Evolutionary conservation across 2,329 filamentous ascomycete genomes (phyloP).

Genomic region (Colletotrichum filicis): DNA sequence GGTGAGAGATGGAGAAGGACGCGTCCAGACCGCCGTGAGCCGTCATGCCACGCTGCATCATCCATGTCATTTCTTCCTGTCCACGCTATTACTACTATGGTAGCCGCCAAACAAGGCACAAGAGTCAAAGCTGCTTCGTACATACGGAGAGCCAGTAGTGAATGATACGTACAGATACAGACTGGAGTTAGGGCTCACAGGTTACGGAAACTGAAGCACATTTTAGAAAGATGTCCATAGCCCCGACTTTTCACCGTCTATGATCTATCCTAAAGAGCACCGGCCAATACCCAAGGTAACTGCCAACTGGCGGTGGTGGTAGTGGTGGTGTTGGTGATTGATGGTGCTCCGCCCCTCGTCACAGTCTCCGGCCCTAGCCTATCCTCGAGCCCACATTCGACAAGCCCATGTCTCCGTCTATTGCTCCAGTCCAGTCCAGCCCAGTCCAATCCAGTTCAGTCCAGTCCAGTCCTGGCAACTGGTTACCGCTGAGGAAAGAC

Average conservation of each 20-base stretch:
- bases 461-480: neutral
- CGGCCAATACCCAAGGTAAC: no score
- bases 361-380: neutral
- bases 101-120: neutral
- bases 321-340: no score
- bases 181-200: no score
- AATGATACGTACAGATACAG: no score
- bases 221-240: neutral
- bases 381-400: neutral
- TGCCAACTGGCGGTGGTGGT: neutral
- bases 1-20: constrained; percentile 6
- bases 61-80: neutral
- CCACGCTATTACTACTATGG: no score
- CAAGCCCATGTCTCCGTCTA: neutral
- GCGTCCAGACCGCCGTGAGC: constrained; percentile 10
- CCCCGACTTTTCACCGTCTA: neutral
- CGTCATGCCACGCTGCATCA: neutral
- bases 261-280: no score
- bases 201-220: neutral
- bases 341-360: neutral
- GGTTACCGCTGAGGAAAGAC: neutral
- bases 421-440: neutral
- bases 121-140: neutral
- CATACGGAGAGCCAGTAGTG: neutral
- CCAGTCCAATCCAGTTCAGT: neutral